Evolutionary conservation across 129 eudicot genomes (phyloP).

Genomic region (Mikania micrantha): DNA sequence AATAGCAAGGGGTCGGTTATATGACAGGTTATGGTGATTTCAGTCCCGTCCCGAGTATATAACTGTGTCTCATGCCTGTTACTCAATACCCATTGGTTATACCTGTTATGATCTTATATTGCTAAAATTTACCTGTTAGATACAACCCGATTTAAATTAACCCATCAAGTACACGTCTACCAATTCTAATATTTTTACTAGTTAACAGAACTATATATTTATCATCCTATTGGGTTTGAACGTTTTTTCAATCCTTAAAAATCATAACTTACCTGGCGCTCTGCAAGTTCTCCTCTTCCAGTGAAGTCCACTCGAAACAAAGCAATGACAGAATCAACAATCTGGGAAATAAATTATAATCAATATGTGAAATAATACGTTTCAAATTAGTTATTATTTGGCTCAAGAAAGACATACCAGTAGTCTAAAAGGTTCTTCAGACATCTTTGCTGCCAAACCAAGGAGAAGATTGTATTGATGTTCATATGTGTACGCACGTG

Average conservation of each 20-base stretch:
- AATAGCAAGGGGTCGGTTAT: not conserved
- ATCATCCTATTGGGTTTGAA: too few species aligned
- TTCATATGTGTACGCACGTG: conserved; percentile 96
- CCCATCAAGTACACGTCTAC: too few species aligned
- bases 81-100: too few species aligned
- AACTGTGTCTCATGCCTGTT: too few species aligned
- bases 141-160: too few species aligned
- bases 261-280: conserved; percentile 27
- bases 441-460: conserved; percentile 95
- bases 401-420: conserved; percentile 46
- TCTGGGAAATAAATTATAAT: conserved; percentile 31
- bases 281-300: conserved; percentile 98
- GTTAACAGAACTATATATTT: too few species aligned
- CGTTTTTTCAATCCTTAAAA: not conserved
- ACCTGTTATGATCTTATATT: too few species aligned
- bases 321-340: conserved; percentile 84
- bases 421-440: conserved; percentile 95
- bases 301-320: conserved; percentile 91
- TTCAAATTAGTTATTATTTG: not conserved
- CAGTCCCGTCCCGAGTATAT: too few species aligned
- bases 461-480: conserved; percentile 98
- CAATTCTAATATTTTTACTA: too few species aligned
- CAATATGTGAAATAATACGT: not conserved
- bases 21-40: too few species aligned
- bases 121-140: too few species aligned